A percentile compares a stretch with the other conserved stretches of the same genome.
phyloP scores from a whole-genome alignment of 257 asterid genomes.

The Salvia rosmarinus region DNA sequence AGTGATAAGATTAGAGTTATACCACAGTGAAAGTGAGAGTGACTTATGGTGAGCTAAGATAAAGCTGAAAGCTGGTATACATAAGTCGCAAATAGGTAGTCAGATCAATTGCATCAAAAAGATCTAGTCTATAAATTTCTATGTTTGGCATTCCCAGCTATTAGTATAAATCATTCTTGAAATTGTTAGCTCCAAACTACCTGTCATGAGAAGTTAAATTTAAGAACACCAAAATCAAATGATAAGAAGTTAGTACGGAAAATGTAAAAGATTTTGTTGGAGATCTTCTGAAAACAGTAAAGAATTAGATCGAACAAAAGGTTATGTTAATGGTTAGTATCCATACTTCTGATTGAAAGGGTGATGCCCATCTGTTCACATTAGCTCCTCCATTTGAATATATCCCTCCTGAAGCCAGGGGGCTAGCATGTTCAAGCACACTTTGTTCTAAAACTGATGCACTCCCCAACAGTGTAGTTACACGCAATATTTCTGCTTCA shows the following conservation, averaged over 20 bases:
- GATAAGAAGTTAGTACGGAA: conserved; percentile 47
- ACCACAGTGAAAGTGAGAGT: conserved; percentile 25
- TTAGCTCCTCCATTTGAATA: conserved; percentile 99
- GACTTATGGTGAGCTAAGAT: conserved; percentile 29
- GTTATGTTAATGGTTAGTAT: conserved; percentile 98
- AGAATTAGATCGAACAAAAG: conserved; percentile 69
- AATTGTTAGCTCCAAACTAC: conserved; percentile 63
- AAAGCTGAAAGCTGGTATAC: conserved; percentile 27
- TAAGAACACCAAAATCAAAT: conserved; percentile 41
- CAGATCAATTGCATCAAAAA: conserved; percentile 32
- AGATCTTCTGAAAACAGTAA: conserved; percentile 53
- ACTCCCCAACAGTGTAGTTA: conserved; percentile 98
- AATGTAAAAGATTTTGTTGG: conserved; percentile 36
- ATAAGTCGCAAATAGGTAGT: conserved; percentile 35
- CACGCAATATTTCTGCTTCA: conserved; percentile 99
- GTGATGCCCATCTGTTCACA: conserved; percentile 96
- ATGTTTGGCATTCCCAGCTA: conserved; percentile 32
- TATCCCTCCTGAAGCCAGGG: conserved; percentile 98
- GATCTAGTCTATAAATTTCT: conserved; percentile 33
- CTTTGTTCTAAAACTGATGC: conserved; percentile 98
- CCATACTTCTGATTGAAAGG: conserved; percentile 99
- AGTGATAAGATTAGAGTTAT: conserved; percentile 27
- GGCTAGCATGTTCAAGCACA: conserved; percentile 99
- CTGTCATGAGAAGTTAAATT: conserved; percentile 49
- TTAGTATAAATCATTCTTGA: conserved; percentile 44